A percentile compares a stretch with the other conserved stretches of the same genome.
phyloP scores from a whole-genome alignment of 169 alveolate genomes.

The Plasmodium chabaudi region DNA sequence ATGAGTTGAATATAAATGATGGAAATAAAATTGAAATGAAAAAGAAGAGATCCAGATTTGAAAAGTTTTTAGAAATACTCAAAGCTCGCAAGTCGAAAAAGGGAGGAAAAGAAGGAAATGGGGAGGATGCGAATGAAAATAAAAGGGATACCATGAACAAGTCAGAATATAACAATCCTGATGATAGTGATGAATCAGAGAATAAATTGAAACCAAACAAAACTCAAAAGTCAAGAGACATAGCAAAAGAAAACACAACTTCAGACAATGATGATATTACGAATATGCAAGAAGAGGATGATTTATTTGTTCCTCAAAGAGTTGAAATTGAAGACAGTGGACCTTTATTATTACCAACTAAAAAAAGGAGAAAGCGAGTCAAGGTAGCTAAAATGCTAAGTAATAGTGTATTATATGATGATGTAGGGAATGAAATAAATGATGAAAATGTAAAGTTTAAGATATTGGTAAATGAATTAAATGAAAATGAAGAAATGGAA shows the following conservation, averaged over 20 bases:
- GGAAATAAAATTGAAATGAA: slow-evolving; percentile 24
- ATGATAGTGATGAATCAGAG: neutral
- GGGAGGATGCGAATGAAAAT: neutral
- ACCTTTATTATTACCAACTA: slow-evolving; percentile 48
- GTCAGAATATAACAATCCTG: neutral
- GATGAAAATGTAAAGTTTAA: slow-evolving; percentile 51
- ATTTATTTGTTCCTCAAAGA: slow-evolving; percentile 30
- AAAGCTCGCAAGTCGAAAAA: slow-evolving; percentile 21
- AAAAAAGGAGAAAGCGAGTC: slow-evolving; percentile 54
- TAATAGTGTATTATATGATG: slow-evolving; percentile 60
- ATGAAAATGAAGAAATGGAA: slow-evolving; percentile 19
- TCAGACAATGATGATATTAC: neutral
- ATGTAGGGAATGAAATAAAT: slow-evolving; percentile 59
- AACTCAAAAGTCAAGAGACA: neutral
- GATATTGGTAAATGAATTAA: slow-evolving; percentile 53
- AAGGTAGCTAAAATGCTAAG: slow-evolving; percentile 56
- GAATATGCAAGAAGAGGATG: slow-evolving; percentile 17
- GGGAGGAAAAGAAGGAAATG: slow-evolving; percentile 5
- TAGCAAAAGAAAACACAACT: neutral
- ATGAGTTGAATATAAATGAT: slow-evolving; percentile 20
- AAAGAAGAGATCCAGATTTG: slow-evolving; percentile 51
- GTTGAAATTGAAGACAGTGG: slow-evolving; percentile 38
- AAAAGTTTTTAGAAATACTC: slow-evolving; percentile 60
- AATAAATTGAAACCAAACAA: neutral
- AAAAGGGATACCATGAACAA: neutral